Evolutionary conservation across 805 yeast genomes (phyloP), one percentile per base, ranked within the genome.

Genomic region (Saturnispora silvae): DNA sequence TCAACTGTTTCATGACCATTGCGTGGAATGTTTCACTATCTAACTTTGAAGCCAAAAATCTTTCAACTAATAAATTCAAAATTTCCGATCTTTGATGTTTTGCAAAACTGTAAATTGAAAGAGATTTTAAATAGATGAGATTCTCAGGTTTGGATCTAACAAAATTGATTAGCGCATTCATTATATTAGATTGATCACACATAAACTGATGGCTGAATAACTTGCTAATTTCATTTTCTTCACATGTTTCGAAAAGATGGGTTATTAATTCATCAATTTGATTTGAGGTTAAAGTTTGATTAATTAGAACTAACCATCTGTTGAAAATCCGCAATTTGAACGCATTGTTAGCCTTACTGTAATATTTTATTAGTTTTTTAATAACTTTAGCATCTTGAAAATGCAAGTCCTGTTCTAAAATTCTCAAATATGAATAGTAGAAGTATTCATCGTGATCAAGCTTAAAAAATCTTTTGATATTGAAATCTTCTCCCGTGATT

Each of bases 231-330:
- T 28, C 28, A 3, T 19, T 4, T 4, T 57, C 27, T 0, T 36
- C 29, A 4, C 38, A 47, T 3, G 50, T 40, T 2, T 51, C 28
- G 13, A 67, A 45, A 3, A 70, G 44, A 0, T 45, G n/a, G 0
- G 43, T 31, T 1, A 67, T 49, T 4, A 72, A 30, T 2, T 25
- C 3, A 1, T 45, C 31, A 4, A 70, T 45, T 5, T 61, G 52
- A 0, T 54, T 49, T 11, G 31, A 31, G 7, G 47, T 53, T 28
- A 45, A 69, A 61, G 32, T 56, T 44, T 5, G 40, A 33, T 45
- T 71, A 60, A 28, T 67, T 38, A 78, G 41, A 1, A 77, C 68
- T 28, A 66, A 71, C 85, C 85, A 80, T 47, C 83, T 69, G 8
- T 48, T 44, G 35, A 76, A 63, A 0, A 64, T 37, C 11, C 49